phyloP scores from a whole-genome alignment of 2,329 filamentous ascomycete genomes.

The Venturiaceae sp. region DNA sequence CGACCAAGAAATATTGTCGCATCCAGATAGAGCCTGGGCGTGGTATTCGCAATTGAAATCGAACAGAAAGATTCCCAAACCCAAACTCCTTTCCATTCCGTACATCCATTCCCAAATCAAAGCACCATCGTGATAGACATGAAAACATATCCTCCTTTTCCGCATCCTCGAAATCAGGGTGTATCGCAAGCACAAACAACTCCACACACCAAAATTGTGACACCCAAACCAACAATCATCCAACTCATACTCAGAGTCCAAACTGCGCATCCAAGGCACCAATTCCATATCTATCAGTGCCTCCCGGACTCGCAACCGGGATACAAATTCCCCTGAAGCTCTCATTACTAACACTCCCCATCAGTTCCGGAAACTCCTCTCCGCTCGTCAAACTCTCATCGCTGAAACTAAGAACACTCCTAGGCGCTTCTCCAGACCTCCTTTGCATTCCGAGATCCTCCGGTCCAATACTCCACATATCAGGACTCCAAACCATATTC shows the following conservation, averaged over 20 bases:
- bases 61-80: too few species aligned
- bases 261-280: slow-evolving; percentile 27
- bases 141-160: too few species aligned
- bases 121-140: too few species aligned
- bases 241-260: slow-evolving; percentile 20
- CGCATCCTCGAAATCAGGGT: too few species aligned
- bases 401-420: slow-evolving; percentile 49
- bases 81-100: too few species aligned
- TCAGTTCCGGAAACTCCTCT: slow-evolving; percentile 22
- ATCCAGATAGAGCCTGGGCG: too few species aligned
- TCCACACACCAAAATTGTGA: too few species aligned
- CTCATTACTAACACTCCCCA: slow-evolving; percentile 11
- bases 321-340: slow-evolving; percentile 17
- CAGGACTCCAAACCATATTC: slow-evolving; percentile 23
- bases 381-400: slow-evolving; percentile 49
- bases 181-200: too few species aligned
- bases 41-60: too few species aligned
- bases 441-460: not conserved
- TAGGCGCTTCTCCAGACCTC: slow-evolving; percentile 19
- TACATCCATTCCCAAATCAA: too few species aligned
- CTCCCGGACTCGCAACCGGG: slow-evolving; percentile 9
- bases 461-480: slow-evolving; percentile 21
- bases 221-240: too few species aligned
- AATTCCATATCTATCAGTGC: not conserved
- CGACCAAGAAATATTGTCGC: too few species aligned